Conservation (phyloP, 2,329 filamentous ascomycete genomes). For the Botrytis medusae region DNA sequence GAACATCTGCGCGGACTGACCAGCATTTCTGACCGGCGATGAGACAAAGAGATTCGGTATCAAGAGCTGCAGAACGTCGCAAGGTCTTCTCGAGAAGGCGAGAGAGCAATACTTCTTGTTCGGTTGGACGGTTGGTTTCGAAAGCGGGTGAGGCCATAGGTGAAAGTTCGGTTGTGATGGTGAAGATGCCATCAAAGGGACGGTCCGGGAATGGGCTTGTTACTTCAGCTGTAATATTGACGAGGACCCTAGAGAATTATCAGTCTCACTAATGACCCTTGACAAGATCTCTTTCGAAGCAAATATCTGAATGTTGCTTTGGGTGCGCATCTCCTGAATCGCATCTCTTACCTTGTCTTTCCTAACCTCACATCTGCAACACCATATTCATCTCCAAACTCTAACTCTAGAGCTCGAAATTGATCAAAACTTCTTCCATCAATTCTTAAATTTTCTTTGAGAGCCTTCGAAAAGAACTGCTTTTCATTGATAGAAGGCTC, state of each 20-base stretch:
- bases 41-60: conserved; percentile 94
- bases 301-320: neutral
- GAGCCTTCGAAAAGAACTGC: conserved; percentile 79
- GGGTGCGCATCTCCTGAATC: neutral
- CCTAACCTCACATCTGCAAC: conserved; percentile 83
- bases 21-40: conserved; percentile 89
- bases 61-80: conserved; percentile 85
- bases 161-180: conserved; percentile 84
- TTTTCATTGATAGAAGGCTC: conserved; percentile 88
- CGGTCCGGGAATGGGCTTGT: conserved; percentile 82
- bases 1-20: conserved; percentile 85
- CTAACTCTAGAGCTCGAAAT: conserved; percentile 73
- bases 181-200: conserved; percentile 94
- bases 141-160: conserved; percentile 91
- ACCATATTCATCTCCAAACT: conserved; percentile 88
- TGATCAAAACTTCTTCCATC: conserved; percentile 82
- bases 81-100: conserved; percentile 92
- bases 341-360: conserved; percentile 71
- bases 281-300: neutral
- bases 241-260: conserved; percentile 63
- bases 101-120: conserved; percentile 81
- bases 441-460: conserved; percentile 76
- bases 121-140: conserved; percentile 79
- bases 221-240: conserved; percentile 84
- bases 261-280: neutral